phyloP scores from a whole-genome alignment of 768 basidiomycete genomes.

The Cubamyces sp. region DNA sequence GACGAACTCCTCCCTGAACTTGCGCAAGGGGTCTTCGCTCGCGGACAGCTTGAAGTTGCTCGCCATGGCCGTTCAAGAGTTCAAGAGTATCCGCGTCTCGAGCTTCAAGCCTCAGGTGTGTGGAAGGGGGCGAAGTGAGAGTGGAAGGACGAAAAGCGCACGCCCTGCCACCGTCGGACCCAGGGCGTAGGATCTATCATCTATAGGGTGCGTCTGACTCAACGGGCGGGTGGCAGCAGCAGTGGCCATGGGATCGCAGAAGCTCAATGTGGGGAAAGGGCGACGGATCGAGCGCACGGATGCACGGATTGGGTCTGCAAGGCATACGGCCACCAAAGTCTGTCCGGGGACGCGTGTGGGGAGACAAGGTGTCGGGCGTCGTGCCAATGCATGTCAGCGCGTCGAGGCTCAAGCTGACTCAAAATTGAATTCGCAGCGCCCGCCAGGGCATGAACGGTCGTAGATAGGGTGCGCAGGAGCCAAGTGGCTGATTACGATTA shows the following conservation, averaged over 20 bases:
- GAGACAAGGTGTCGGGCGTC: no score
- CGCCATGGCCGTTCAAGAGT: conserved; percentile 6
- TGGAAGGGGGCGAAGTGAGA: background rate
- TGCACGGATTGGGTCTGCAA: background rate
- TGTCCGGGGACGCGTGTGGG: no score
- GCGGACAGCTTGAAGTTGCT: conserved; percentile 23
- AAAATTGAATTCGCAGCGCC: no score
- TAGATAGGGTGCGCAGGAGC: background rate
- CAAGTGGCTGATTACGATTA: background rate
- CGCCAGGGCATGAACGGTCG: background rate
- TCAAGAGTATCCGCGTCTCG: no score
- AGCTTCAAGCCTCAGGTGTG: no score
- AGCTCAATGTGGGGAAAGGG: conserved; percentile 10
- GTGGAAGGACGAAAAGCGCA: background rate
- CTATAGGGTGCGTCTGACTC: no score
- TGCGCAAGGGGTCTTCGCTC: conserved; percentile 23
- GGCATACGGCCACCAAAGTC: no score
- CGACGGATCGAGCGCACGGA: background rate
- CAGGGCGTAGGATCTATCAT: background rate
- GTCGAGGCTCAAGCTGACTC: background rate
- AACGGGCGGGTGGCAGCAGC: background rate
- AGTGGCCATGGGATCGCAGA: conserved; percentile 10
- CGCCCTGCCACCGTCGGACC: no score
- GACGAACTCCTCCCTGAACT: conserved; percentile 51
- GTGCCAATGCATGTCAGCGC: background rate